Percentiles rank a stretch among this genome's conserved stretches.
phyloP scores from a whole-genome alignment of 1,284 basidiomycete species.

The Vanrija humicola region DNA sequence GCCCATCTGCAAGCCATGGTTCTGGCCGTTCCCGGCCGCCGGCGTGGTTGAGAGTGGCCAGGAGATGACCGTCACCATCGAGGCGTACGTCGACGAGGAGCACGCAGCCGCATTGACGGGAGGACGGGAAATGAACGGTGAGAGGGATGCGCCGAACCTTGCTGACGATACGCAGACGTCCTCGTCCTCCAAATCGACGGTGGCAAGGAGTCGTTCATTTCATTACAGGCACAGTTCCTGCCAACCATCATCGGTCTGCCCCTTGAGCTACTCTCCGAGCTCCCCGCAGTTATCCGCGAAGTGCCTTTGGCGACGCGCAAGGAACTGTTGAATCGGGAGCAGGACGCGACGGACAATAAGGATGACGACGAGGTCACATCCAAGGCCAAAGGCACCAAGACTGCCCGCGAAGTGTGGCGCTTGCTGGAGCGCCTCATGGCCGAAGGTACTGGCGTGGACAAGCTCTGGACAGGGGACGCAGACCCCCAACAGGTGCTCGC shows the following conservation, averaged over 20 bases:
- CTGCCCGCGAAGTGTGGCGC: conserved; percentile 37
- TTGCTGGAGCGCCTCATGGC: conserved; percentile 41
- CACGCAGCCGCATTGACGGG: conserved; percentile 22
- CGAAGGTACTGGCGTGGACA: conserved; percentile 11
- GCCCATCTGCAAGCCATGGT: conserved; percentile 36
- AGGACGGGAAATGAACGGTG: conserved; percentile 38
- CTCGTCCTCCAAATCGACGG: conserved; percentile 36
- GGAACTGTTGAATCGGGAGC: conserved; percentile 7
- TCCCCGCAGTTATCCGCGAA: conserved; percentile 22
- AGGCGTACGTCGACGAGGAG: conserved; percentile 26
- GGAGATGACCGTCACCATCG: conserved; percentile 21
- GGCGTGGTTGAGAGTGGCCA: conserved; percentile 27
- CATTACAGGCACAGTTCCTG: conserved; percentile 31
- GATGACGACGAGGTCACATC: neutral
- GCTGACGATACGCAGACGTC: conserved; percentile 26
- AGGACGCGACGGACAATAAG: neutral
- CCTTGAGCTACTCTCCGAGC: conserved; percentile 24
- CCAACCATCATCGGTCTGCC: conserved; percentile 33
- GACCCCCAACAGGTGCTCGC: conserved; percentile 13
- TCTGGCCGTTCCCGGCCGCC: conserved; percentile 33
- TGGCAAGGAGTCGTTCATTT: conserved; percentile 43
- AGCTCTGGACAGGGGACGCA: conserved; percentile 19
- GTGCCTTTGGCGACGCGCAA: conserved; percentile 26
- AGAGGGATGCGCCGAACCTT: neutral
- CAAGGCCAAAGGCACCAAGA: conserved; percentile 10